Percentiles rank a stretch among this genome's conserved stretches.
Evolutionary conservation across 352 stramenopile species (phyloP).

Genomic region (Pythium sp.): DNA sequence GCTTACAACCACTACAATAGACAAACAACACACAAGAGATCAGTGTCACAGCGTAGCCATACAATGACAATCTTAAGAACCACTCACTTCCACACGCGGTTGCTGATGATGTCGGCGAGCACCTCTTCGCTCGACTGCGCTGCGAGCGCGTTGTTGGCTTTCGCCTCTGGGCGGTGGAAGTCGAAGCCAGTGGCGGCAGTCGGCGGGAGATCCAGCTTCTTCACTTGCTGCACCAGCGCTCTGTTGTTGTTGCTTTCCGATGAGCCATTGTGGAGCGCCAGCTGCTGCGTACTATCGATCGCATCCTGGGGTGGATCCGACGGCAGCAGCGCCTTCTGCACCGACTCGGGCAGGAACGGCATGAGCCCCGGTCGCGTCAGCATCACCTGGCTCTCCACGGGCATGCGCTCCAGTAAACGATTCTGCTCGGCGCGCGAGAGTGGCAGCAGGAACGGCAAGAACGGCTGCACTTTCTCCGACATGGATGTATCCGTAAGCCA

Average conservation of each 20-base stretch:
- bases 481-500: slow-evolving; percentile 81
- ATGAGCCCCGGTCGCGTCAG: slow-evolving; percentile 71
- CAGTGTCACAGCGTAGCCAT: neutral
- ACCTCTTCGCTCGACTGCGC: slow-evolving; percentile 40
- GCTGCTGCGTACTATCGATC: neutral
- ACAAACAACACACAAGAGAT: neutral
- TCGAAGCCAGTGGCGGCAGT: slow-evolving; percentile 58
- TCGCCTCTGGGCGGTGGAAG: slow-evolving; percentile 47
- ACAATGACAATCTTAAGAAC: neutral
- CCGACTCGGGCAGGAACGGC: slow-evolving; percentile 46
- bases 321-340: slow-evolving; percentile 62
- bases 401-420: slow-evolving; percentile 64
- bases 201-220: slow-evolving; percentile 21
- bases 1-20: slow-evolving; percentile 38
- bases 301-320: slow-evolving; percentile 7
- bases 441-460: slow-evolving; percentile 76
- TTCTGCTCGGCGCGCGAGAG: slow-evolving; percentile 67
- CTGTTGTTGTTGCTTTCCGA: slow-evolving; percentile 1
- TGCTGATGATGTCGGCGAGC: slow-evolving; percentile 63
- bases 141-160: slow-evolving; percentile 22
- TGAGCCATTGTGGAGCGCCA: slow-evolving; percentile 7
- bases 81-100: slow-evolving; percentile 48
- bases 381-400: slow-evolving; percentile 62
- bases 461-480: slow-evolving; percentile 63
- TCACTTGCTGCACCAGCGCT: slow-evolving; percentile 9